These are phyloP conservation scores for Cephaloascus fragrans DNA, from an alignment of 805 yeast species.

Conservation along the genomic window DNA sequence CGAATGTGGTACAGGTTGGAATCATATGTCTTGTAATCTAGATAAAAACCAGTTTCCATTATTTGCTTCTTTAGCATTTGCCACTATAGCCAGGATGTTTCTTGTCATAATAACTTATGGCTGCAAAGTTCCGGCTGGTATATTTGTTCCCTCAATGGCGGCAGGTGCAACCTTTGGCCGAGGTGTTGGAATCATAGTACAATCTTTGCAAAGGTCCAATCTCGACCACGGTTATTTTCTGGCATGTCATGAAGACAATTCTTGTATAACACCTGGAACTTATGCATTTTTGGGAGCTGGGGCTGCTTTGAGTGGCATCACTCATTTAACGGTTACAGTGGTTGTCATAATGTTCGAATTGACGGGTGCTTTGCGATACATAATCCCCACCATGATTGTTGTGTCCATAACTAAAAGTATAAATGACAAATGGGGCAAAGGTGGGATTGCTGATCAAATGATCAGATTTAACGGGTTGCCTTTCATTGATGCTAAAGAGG, in stretches of 20 bases:
- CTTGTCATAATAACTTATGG: conserved; percentile 85
- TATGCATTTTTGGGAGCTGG: conserved; percentile 96
- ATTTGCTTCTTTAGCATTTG: conserved; percentile 48
- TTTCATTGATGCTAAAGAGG: conserved; percentile 62
- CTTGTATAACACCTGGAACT: conserved; percentile 84
- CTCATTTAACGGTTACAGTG: conserved; percentile 85
- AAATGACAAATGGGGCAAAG: conserved; percentile 65
- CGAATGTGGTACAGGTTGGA: conserved; percentile 53
- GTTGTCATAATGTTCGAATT: conserved; percentile 93
- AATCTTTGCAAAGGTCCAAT: conserved; percentile 29
- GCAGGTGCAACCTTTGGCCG: conserved; percentile 94
- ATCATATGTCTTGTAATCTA: conserved; percentile 26
- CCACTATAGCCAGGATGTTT: conserved; percentile 60
- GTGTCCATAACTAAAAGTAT: conserved; percentile 81
- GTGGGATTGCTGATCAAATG: conserved; percentile 95
- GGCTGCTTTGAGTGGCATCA: conserved; percentile 89
- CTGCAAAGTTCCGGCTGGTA: conserved; percentile 94
- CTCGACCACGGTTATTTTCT: conserved; percentile 23
- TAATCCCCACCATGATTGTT: conserved; percentile 93
- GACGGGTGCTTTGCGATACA: conserved; percentile 88
- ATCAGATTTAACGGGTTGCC: conserved; percentile 85
- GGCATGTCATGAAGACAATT: conserved; percentile 17
- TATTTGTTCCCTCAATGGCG: conserved; percentile 94
- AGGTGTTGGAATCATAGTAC: conserved; percentile 68
- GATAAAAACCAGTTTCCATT: conserved; percentile 21